Evolutionary conservation across 2,329 filamentous ascomycete genomes (phyloP).

Genomic region (Colletotrichum tofieldiae): DNA sequence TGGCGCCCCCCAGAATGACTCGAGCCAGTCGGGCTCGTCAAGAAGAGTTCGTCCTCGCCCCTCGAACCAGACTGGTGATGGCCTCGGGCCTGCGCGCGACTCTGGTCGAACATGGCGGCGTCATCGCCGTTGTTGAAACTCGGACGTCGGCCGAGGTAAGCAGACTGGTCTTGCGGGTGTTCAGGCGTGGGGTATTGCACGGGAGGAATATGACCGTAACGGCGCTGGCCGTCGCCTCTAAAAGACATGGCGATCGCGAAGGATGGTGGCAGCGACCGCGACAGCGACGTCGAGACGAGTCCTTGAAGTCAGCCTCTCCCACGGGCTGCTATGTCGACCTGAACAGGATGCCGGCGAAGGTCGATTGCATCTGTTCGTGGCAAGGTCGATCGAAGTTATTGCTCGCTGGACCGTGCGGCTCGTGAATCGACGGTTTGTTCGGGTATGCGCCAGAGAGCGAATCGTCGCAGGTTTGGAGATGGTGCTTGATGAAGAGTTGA

Average conservation of each 20-base stretch:
- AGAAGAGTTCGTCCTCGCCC: slow-evolving; percentile 75
- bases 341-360: slow-evolving; percentile 12
- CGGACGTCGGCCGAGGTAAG: slow-evolving; percentile 67
- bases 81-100: slow-evolving; percentile 33
- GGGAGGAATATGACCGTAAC: slow-evolving; percentile 77
- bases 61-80: slow-evolving; percentile 50
- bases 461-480: slow-evolving; percentile 15
- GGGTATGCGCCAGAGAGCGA: slow-evolving; percentile 18
- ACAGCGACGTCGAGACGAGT: slow-evolving; percentile 9
- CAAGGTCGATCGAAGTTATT: slow-evolving; percentile 23
- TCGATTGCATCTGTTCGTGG: slow-evolving; percentile 34
- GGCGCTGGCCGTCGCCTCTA: slow-evolving; percentile 73
- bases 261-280: neutral
- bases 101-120: slow-evolving; percentile 57
- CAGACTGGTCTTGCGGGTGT: slow-evolving; percentile 56
- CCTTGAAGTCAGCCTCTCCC: slow-evolving; percentile 22
- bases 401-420: slow-evolving; percentile 18
- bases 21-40: slow-evolving; percentile 63
- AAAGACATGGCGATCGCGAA: slow-evolving; percentile 69
- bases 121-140: slow-evolving; percentile 88
- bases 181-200: slow-evolving; percentile 73
- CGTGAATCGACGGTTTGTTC: slow-evolving; percentile 6
- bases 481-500: slow-evolving; percentile 11
- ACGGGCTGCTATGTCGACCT: slow-evolving; percentile 33
- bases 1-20: slow-evolving; percentile 49